Base-by-base conservation (phyloP, 352 stramenopile genomes). In the Pythium insidiosum region DNA sequence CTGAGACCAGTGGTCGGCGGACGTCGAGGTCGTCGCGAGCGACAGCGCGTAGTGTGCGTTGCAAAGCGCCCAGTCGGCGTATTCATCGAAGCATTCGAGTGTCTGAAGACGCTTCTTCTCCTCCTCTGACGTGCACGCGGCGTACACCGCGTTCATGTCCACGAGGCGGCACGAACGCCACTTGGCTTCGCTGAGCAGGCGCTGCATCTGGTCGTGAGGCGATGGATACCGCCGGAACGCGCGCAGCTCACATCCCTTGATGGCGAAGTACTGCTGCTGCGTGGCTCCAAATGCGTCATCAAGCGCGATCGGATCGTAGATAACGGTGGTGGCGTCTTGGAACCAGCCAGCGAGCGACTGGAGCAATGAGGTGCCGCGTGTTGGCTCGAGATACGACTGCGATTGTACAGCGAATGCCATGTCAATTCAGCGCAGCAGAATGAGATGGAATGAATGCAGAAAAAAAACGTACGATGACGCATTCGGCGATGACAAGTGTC, bases 61-160 rank as follows among this genome's bases (percentile, higher is more conserved):
- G 47, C 64, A 72, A 21, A 84, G 47, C 24, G 53, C 57, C 76
- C 67, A 84, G 52, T 89, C 76, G 12, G 61, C 59, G 43, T 66
- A 80, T 30, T 89, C 76, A 43, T 89, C 76, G 38, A 89, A 89
- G 5, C 59, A 54, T 30, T 89, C 76, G 19, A 86, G 57, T 1
- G 46, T 30, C n/a, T 59, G 30, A n/a, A 85, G 21, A 15, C 68
- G 67, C 20, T 43, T 36, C 34, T 74, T 76, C 42, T 86, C 73
- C n/a, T 61, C 37, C 13, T 25, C 19, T 26, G 31, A 63, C 9
- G 60, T 70, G 9, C 63, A 68, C 3, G 35, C 50, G 3, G 56
- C 45, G 39, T 73, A 81, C 9, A 86, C 58, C 6, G 62, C 53
- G 31, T 89, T 89, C 73, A 89, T 84, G 25, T 86, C 66, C 9